A percentile compares a stretch with the other conserved stretches of the same genome.
These are phyloP conservation scores for Fusarium ramigenum DNA, from an alignment of 2,329 filamentous ascomycete species.

Conservation along the genomic window DNA sequence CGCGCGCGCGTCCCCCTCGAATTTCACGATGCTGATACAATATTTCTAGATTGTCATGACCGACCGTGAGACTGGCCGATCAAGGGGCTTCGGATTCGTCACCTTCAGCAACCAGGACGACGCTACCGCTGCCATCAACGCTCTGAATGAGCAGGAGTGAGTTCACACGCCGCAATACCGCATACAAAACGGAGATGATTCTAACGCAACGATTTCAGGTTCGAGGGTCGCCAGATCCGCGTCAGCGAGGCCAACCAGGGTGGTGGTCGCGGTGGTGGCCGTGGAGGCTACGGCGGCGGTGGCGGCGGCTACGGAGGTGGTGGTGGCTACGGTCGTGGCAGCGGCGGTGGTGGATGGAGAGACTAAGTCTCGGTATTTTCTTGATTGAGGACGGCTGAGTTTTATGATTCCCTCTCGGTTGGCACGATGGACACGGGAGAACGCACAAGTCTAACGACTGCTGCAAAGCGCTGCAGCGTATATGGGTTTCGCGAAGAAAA, in stretches of 20 bases:
- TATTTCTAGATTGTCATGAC: not conserved
- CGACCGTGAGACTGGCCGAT: not conserved
- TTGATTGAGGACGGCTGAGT: not conserved
- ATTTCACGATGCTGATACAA: not conserved
- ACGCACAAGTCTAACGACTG: not conserved
- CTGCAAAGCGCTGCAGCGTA: not conserved
- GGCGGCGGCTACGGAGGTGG: not conserved
- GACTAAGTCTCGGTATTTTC: not conserved
- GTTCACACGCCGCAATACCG: not conserved
- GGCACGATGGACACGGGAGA: not conserved
- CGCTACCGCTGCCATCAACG: not conserved
- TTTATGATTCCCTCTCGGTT: not conserved
- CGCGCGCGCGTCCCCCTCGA: not conserved
- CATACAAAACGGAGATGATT: not conserved
- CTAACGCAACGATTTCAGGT: not conserved
- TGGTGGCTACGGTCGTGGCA: not conserved
- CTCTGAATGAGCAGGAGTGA: not conserved
- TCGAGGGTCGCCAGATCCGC: not conserved
- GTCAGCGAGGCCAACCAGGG: constrained; percentile 1
- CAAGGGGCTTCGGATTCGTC: constrained; percentile 5
- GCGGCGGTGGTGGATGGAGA: not conserved
- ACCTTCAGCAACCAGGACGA: not conserved
- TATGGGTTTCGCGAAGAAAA: not conserved
- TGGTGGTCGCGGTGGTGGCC: not conserved
- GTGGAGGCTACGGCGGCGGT: not conserved